Evolutionary conservation across 2,329 filamentous ascomycete genomes (phyloP).

Genomic region (Coleophoma eucalyptorum): DNA sequence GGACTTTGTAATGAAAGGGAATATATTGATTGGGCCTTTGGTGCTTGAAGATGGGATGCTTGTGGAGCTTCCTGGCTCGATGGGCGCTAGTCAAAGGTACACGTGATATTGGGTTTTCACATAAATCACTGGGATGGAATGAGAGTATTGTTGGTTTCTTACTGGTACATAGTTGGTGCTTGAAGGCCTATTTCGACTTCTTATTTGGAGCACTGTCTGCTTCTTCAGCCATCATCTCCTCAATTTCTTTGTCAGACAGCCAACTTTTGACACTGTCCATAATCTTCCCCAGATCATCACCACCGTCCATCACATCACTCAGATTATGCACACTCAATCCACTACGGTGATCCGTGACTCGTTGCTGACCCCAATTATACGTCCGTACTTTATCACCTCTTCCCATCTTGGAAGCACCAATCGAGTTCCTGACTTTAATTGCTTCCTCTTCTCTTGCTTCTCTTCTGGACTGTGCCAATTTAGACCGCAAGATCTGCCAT

Average conservation of each 20-base stretch:
- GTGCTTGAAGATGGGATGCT: too few relatives aligned
- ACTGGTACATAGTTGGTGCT: background rate
- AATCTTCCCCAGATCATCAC: constrained; percentile 56
- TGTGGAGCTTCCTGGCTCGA: too few relatives aligned
- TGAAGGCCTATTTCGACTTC: background rate
- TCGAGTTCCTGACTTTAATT: constrained; percentile 67
- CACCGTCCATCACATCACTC: constrained; percentile 62
- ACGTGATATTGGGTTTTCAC: too few relatives aligned
- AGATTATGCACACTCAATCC: constrained; percentile 63
- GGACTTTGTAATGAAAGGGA: too few relatives aligned
- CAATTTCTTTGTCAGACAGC: constrained; percentile 63
- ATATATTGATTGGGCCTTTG: too few relatives aligned
- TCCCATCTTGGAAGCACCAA: constrained; percentile 78
- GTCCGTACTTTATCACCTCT: constrained; percentile 87
- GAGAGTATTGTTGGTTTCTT: too few relatives aligned
- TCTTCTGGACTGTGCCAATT: constrained; percentile 73
- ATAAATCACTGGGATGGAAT: too few relatives aligned
- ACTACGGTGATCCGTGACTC: constrained; percentile 70
- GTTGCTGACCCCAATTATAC: constrained; percentile 68
- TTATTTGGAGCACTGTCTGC: constrained; percentile 38
- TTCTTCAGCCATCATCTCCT: constrained; percentile 51
- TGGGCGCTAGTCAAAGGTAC: too few relatives aligned
- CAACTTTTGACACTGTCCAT: constrained; percentile 67
- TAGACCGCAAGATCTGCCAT: constrained; percentile 79
- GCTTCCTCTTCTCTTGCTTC: constrained; percentile 84